Conservation (phyloP, 441 rosid species). For the Pelargonium australe region DNA sequence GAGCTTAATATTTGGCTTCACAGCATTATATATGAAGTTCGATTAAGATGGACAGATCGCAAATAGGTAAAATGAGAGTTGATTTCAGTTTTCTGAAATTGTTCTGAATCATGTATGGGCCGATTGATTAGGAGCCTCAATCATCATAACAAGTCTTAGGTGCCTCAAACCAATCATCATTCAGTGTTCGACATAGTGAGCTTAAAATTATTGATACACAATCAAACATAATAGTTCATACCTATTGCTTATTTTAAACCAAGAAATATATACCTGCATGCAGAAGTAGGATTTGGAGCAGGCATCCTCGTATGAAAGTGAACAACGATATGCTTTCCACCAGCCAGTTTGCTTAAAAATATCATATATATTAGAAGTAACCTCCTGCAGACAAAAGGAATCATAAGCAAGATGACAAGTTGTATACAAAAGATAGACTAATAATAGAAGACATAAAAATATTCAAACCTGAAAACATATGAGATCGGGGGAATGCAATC, state of each 20-base stretch:
- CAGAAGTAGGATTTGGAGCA: slow-evolving; percentile 57
- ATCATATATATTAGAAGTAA: slow-evolving; percentile 60
- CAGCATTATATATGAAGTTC: not conserved
- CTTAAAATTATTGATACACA: not conserved
- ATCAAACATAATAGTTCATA: not conserved
- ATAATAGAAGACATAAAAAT: not conserved
- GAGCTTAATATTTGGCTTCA: too few relatives aligned
- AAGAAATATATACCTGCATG: slow-evolving; percentile 49
- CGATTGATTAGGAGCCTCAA: not conserved
- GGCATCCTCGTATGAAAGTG: slow-evolving; percentile 42
- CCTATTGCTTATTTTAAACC: not conserved
- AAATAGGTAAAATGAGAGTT: not conserved
- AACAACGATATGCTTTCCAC: slow-evolving; percentile 80
- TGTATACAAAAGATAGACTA: not conserved
- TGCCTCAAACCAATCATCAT: too few relatives aligned
- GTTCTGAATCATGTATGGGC: not conserved
- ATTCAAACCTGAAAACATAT: slow-evolving; percentile 75
- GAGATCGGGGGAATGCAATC: slow-evolving; percentile 72
- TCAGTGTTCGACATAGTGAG: too few relatives aligned
- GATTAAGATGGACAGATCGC: not conserved
- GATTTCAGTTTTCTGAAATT: not conserved
- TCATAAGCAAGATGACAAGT: not conserved
- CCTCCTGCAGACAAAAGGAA: slow-evolving; percentile 52
- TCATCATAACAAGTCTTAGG: not conserved
- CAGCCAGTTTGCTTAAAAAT: slow-evolving; percentile 57